Evolutionary conservation across 331 rosid genomes (phyloP), one percentile per base, ranked within the genome.

Genomic region (Phaseolus coccineus): DNA sequence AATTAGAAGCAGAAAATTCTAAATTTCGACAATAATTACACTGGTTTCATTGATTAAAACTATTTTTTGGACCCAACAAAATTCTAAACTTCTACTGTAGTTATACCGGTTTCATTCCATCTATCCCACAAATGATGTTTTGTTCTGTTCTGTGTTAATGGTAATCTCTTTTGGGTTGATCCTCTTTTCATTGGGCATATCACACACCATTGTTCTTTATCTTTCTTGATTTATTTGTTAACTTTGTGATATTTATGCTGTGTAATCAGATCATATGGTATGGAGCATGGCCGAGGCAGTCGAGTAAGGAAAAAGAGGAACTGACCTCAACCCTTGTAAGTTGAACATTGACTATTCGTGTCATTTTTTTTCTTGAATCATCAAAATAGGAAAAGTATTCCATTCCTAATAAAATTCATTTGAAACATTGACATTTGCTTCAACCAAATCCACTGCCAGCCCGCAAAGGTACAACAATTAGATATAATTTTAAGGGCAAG

Each of bases 251-350:
- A 16, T 77, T 48, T 70, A 7, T 75, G 46, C 2, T 12, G 8
- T 83, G 6, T 74, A 40, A 68, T 79, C 94, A 94, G 98, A 89
- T 94, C 85, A 85, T 91, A 85, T 94, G 98, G 98, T 90, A 85
- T 81, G 98, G 96, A 82, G 88, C 89, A 71, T 94, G 98, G 98
- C 83, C 80, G 81, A 94, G 89, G 79, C 85, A 46, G 58, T 84
- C 91, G 13, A 78, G 67, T n/a, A 79, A 87, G 61, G 87, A 90
- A 86, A 89, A 88, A 56, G 89, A 87, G 61, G 77, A 80, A 10
- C 61, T 91, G 69, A 82, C 82, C 28, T 72, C 78, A 80, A 81
- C 77, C 71, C 92, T 93, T 62, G 98, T 93, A 90, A 89, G 97
- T 84, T 80, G 28, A 53, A 30, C 25, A 44, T 5, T 62, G 30